Conservation (phyloP, 129 eudicot species). For the Oenanthe sinensis region DNA sequence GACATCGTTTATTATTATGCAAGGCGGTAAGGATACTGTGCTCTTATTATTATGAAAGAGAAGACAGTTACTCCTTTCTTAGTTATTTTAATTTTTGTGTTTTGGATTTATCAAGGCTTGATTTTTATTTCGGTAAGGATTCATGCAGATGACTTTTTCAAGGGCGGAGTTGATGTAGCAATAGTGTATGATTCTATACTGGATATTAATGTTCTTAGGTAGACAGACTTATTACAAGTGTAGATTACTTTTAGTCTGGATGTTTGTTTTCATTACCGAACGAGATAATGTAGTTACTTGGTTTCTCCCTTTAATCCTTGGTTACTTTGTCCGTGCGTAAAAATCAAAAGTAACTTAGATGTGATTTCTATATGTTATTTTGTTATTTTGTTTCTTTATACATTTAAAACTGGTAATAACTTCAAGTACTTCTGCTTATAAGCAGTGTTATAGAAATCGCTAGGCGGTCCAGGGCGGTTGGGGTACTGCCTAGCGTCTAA, state of each 20-base stretch:
- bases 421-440: not conserved
- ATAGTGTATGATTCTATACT: not conserved
- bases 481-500: no score
- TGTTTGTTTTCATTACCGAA: not conserved
- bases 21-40: slow-evolving; percentile 45
- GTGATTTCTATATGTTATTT: not conserved
- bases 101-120: not conserved
- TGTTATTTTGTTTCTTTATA: no score
- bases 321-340: not conserved
- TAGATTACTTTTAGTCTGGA: not conserved
- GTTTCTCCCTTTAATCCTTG: not conserved
- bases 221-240: not conserved
- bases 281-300: not conserved
- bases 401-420: no score
- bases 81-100: not conserved
- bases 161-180: not conserved
- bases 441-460: no score
- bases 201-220: not conserved
- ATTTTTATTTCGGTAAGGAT: not conserved
- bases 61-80: not conserved
- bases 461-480: no score
- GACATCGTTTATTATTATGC: slow-evolving; percentile 42
- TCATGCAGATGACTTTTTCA: not conserved
- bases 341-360: not conserved
- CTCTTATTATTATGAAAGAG: not conserved